Evolutionary conservation across 169 alveolate genomes (phyloP).

Genomic region (Cystoisospora suis): DNA sequence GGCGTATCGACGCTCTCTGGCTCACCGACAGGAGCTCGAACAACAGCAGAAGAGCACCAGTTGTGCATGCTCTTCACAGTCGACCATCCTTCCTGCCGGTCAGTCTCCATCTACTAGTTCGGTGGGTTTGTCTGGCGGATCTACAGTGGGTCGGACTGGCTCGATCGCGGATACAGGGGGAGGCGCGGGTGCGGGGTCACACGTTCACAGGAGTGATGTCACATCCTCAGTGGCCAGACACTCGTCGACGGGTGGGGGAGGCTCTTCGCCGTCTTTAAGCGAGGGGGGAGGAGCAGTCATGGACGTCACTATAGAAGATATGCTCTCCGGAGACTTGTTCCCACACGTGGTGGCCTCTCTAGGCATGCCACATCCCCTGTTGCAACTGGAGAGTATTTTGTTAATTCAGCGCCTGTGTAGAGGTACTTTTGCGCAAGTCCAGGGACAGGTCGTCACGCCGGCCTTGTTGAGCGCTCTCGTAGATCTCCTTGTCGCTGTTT

Average conservation of each 20-base stretch:
- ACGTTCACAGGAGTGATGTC: background rate
- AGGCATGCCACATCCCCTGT: constrained; percentile 63
- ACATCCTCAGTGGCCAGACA: too few relatives aligned
- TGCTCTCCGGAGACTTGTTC: constrained; percentile 47
- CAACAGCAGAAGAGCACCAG: constrained; percentile 18
- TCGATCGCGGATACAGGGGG: too few relatives aligned
- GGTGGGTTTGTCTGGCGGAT: too few relatives aligned
- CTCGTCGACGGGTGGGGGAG: background rate
- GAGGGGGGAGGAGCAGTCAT: constrained; percentile 46
- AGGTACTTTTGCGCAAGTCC: constrained; percentile 63
- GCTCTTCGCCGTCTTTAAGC: background rate
- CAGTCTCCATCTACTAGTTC: background rate
- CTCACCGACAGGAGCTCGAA: constrained; percentile 55
- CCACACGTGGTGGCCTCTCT: constrained; percentile 61
- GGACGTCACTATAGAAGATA: constrained; percentile 61
- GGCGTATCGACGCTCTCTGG: constrained; percentile 65
- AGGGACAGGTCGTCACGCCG: constrained; percentile 56
- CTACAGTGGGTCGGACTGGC: too few relatives aligned
- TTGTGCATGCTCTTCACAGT: background rate
- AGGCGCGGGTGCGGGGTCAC: too few relatives aligned
- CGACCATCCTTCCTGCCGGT: too few relatives aligned
- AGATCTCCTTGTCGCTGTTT: constrained; percentile 42
- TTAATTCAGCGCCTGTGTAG: constrained; percentile 62
- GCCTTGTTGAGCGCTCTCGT: constrained; percentile 53
- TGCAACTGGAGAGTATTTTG: constrained; percentile 63